These are phyloP conservation scores for Lichtheimia hyalospora DNA, from an alignment of 371 early-diverging fungal genomes.

Conservation along the genomic window DNA sequence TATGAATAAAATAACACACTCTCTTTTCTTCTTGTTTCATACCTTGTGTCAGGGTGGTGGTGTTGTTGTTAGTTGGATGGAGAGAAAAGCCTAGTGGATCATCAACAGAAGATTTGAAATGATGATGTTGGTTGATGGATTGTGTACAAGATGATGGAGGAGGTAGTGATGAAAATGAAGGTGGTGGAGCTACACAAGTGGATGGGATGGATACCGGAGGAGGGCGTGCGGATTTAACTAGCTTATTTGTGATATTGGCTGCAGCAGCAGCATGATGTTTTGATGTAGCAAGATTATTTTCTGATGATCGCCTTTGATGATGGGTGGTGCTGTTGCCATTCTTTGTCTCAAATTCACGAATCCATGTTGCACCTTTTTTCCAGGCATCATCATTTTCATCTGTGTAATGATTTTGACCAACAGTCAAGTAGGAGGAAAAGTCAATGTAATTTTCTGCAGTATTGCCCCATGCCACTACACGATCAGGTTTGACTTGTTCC, in stretches of 20 bases:
- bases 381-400: slow-evolving; percentile 1
- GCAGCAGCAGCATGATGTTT: no score
- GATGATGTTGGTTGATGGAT: not conserved
- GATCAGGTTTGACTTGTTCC: slow-evolving; percentile 28
- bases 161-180: not conserved
- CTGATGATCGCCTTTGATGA: not conserved
- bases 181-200: not conserved
- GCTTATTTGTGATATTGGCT: no score
- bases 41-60: no score
- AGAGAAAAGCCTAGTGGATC: no score
- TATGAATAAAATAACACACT: no score
- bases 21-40: no score
- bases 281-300: no score
- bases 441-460: slow-evolving; percentile 11
- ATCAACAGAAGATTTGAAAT: no score
- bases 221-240: not conserved
- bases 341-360: slow-evolving; percentile 5
- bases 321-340: not conserved
- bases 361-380: slow-evolving; percentile 9
- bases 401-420: not conserved
- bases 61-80: no score
- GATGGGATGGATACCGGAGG: not conserved
- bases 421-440: slow-evolving; percentile 16
- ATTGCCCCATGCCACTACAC: slow-evolving; percentile 22
- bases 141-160: not conserved